phyloP scores from a whole-genome alignment of 225 moss, liverwort and hornwort genomes.

The Thuidium tamariscinum region DNA sequence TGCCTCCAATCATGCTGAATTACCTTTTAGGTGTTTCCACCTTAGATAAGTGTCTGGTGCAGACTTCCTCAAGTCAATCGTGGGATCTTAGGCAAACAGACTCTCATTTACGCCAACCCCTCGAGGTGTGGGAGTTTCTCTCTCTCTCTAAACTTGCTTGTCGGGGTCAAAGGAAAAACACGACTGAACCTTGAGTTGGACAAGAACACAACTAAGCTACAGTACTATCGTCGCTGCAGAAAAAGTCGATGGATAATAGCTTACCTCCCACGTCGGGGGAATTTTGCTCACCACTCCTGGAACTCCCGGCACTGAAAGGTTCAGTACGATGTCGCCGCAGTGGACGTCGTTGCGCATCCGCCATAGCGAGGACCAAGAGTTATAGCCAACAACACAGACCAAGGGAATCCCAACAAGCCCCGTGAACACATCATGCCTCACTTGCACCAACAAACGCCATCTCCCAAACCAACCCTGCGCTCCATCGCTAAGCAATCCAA shows the following conservation, averaged over 20 bases:
- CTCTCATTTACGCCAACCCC: not conserved
- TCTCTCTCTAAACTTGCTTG: not conserved
- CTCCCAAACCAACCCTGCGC: not conserved
- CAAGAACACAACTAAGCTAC: too few species aligned
- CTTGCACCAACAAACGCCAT: not conserved
- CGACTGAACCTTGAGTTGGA: not conserved
- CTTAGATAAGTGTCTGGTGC: not conserved
- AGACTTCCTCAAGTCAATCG: not conserved
- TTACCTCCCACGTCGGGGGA: not conserved
- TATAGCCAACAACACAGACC: too few species aligned
- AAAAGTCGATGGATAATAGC: not conserved
- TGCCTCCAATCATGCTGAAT: too few species aligned
- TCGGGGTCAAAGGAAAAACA: not conserved
- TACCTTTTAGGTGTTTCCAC: too few species aligned
- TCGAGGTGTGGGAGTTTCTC: not conserved
- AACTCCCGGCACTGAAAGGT: too few species aligned
- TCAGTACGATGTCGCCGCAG: too few species aligned
- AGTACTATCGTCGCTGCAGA: too few species aligned
- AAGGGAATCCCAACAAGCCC: not conserved
- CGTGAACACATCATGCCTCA: not conserved
- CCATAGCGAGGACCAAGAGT: too few species aligned
- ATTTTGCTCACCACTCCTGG: too few species aligned
- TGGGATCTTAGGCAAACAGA: not conserved
- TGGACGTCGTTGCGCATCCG: not conserved
- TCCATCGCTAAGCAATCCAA: not conserved